These are phyloP conservation scores for Curvularia verruculosa DNA, from an alignment of 2,329 filamentous ascomycete species.

Conservation along the genomic window DNA sequence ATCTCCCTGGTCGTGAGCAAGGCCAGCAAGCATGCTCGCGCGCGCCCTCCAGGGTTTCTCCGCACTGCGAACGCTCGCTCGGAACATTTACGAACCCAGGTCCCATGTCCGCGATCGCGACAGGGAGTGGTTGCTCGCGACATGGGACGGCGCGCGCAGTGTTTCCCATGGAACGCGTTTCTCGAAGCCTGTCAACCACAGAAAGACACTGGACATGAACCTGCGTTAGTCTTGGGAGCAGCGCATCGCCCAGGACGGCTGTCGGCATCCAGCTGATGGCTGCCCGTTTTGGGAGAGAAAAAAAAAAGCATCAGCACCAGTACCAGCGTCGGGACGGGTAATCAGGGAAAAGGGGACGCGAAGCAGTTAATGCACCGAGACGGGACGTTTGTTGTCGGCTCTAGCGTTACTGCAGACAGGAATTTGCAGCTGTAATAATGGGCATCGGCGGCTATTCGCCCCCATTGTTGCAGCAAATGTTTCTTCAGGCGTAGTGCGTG, in stretches of 20 bases:
- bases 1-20: slow-evolving; percentile 46
- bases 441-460: slow-evolving; percentile 27
- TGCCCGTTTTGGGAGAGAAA: background rate
- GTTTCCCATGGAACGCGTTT: slow-evolving; percentile 30
- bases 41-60: slow-evolving; percentile 42
- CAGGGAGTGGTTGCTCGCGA: slow-evolving; percentile 32
- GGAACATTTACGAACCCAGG: slow-evolving; percentile 48
- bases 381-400: slow-evolving; percentile 10
- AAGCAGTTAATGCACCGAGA: slow-evolving; percentile 29
- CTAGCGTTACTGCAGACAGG: slow-evolving; percentile 42
- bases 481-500: slow-evolving; percentile 33
- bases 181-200: slow-evolving; percentile 35
- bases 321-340: slow-evolving; percentile 28
- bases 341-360: slow-evolving; percentile 24
- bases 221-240: slow-evolving; percentile 18
- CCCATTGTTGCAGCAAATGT: slow-evolving; percentile 16
- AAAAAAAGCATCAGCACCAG: slow-evolving; percentile 15
- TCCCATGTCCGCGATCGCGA: slow-evolving; percentile 47
- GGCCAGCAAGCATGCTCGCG: slow-evolving; percentile 38
- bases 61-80: slow-evolving; percentile 47
- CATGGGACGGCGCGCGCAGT: slow-evolving; percentile 26
- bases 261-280: background rate
- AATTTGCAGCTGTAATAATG: slow-evolving; percentile 17
- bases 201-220: slow-evolving; percentile 4
- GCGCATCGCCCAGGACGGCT: slow-evolving; percentile 13